These are phyloP conservation scores for Cystobasidium sp. DNA, from an alignment of 1,284 basidiomycete species.

Conservation along the genomic window DNA sequence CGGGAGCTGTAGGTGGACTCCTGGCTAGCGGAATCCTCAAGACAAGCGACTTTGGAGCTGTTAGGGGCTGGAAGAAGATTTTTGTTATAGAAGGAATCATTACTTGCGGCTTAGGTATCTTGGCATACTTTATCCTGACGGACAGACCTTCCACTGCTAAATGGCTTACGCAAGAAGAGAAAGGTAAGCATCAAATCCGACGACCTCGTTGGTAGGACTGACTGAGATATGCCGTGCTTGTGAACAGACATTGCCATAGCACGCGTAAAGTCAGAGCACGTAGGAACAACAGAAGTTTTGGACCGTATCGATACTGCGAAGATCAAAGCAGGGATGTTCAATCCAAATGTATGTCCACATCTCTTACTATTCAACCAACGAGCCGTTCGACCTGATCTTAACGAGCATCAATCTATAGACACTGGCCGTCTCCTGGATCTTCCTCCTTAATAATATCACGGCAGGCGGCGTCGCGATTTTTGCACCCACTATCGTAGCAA, in stretches of 20 bases:
- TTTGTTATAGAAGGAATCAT: constrained; percentile 52
- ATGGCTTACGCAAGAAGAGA: constrained; percentile 56
- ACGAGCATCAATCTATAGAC: not conserved
- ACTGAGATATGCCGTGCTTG: not conserved
- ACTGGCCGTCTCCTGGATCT: constrained; percentile 53
- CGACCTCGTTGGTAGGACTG: not conserved
- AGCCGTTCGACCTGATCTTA: not conserved
- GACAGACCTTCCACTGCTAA: constrained; percentile 55
- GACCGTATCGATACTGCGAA: constrained; percentile 45
- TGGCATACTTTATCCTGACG: constrained; percentile 55
- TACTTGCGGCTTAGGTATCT: constrained; percentile 55
- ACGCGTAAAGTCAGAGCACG: constrained; percentile 56
- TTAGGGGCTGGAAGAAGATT: constrained; percentile 50
- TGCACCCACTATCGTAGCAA: constrained; percentile 54
- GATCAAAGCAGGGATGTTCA: constrained; percentile 12
- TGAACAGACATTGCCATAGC: constrained; percentile 43
- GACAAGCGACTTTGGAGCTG: constrained; percentile 44
- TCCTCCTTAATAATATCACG: constrained; percentile 57
- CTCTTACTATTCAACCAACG: not conserved
- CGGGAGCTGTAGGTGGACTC: constrained; percentile 25
- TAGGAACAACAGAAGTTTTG: constrained; percentile 53
- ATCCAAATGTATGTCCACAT: constrained; percentile 7
- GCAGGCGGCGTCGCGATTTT: constrained; percentile 54
- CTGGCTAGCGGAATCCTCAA: constrained; percentile 50
- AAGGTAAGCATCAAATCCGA: constrained; percentile 35